Base-by-base conservation (phyloP, 1,284 basidiomycete species). In the Tilletia horrida region DNA sequence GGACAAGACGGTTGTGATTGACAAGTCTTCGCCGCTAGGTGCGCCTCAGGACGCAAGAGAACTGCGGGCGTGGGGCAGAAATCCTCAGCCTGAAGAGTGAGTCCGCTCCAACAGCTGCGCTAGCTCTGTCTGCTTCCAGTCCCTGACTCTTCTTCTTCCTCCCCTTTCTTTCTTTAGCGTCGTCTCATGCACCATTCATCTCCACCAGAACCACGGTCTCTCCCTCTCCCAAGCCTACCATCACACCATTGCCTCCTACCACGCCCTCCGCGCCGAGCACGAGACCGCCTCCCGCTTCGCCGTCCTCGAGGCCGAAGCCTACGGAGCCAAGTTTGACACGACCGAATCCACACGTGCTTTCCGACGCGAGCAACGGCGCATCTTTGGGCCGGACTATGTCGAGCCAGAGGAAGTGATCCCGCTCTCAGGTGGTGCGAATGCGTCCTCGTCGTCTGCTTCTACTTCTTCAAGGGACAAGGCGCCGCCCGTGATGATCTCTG, bases 41-140 rank as follows among this genome's bases (percentile, higher is more conserved):
- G 85, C 85, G 52, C 82, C 84, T 18, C 96, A 93, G 92, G 89
- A 85, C 63, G 84, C 88, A 70, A 83, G 96, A 68, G 84, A 87
- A 69, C 92, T 97, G 83, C 85, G 90, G 67, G 89, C 90, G 23
- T 86, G 86, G 74, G 66, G 79, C 69, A n/a, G 81, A 68, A 93
- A 93, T 81, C 93, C 93, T 18, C 86, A 86, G 21, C 86, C 92
- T 35, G 94, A 97, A 85, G 93, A 97, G 94, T 96, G 81, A 81
- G 92, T 86, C 16, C 61, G n/a, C n/a, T n/a, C n/a, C n/a, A n/a
- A n/a, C n/a, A n/a, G n/a, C n/a, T n/a, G n/a, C n/a, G n/a, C n/a
- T n/a, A n/a, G n/a, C n/a, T n/a, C n/a, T n/a, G n/a, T n/a, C n/a
- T n/a, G n/a, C n/a, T n/a, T n/a, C n/a, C n/a, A n/a, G n/a, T n/a